Percentiles rank a stretch among this genome's conserved stretches.
Conservation (phyloP, 768 basidiomycete species). For the Serpula lacrymans region DNA sequence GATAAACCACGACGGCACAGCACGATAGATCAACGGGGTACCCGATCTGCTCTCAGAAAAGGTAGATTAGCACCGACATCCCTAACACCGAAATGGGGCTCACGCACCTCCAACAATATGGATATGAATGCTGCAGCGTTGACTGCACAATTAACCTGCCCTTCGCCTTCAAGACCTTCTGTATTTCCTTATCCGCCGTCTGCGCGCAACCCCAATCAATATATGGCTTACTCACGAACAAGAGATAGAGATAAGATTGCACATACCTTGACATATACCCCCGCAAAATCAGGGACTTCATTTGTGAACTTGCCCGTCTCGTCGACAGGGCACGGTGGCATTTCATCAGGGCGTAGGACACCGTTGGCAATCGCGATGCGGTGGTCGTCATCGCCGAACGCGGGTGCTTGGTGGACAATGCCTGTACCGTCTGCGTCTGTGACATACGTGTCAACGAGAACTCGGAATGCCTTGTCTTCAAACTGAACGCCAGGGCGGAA, state of each 20-base stretch:
- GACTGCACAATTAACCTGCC: slow-evolving; percentile 87
- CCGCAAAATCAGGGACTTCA: slow-evolving; percentile 87
- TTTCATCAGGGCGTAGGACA: slow-evolving; percentile 80
- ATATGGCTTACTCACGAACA: not conserved
- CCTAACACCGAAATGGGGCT: not conserved
- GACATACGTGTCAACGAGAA: slow-evolving; percentile 89
- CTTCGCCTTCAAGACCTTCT: slow-evolving; percentile 83
- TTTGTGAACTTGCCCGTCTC: slow-evolving; percentile 85
- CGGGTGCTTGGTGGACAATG: slow-evolving; percentile 98
- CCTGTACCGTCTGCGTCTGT: slow-evolving; percentile 93
- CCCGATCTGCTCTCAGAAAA: slow-evolving; percentile 60
- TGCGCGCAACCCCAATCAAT: slow-evolving; percentile 26
- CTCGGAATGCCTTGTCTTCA: slow-evolving; percentile 86
- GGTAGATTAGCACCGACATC: not conserved
- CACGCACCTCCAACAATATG: slow-evolving; percentile 91
- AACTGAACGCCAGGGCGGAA: no score
- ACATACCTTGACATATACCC: slow-evolving; percentile 83
- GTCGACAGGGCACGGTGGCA: slow-evolving; percentile 95
- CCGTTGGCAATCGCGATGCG: slow-evolving; percentile 85
- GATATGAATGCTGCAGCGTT: slow-evolving; percentile 87
- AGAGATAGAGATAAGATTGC: not conserved
- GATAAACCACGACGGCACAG: slow-evolving; percentile 96
- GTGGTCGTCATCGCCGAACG: slow-evolving; percentile 98
- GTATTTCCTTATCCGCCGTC: slow-evolving; percentile 93
- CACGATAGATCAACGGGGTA: slow-evolving; percentile 93